These are phyloP conservation scores for Penicillium brasilianum DNA, from an alignment of 2,329 filamentous ascomycete genomes.

Conservation along the genomic window DNA sequence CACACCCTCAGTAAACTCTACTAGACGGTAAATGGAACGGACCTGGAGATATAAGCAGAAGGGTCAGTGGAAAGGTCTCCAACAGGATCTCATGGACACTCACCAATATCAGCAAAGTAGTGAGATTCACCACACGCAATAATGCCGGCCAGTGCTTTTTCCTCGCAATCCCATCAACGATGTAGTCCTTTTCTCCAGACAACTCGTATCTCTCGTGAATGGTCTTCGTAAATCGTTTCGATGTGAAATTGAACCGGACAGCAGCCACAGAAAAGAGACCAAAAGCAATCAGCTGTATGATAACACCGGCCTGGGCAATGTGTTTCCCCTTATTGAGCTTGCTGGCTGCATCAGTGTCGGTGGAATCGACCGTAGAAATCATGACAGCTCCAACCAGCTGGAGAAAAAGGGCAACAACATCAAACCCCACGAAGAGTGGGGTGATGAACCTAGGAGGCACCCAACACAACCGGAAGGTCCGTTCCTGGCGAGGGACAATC, in stretches of 20 bases:
- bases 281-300: conserved; percentile 53
- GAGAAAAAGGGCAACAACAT: conserved; percentile 47
- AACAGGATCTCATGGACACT: conserved; percentile 1
- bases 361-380: conserved; percentile 43
- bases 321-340: conserved; percentile 45
- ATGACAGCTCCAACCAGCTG: conserved; percentile 47
- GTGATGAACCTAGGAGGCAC: conserved; percentile 43
- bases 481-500: conserved; percentile 41
- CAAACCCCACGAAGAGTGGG: conserved; percentile 50
- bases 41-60: conserved; percentile 30
- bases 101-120: conserved; percentile 40
- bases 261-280: conserved; percentile 55
- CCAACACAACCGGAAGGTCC: conserved; percentile 45
- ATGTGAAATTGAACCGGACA: conserved; percentile 55
- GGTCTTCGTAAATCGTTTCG: conserved; percentile 41
- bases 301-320: conserved; percentile 49
- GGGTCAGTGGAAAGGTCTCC: background rate
- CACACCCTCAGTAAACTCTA: conserved; percentile 54
- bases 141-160: conserved; percentile 40
- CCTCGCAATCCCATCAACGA: conserved; percentile 29
- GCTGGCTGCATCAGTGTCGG: conserved; percentile 26
- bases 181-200: conserved; percentile 21
- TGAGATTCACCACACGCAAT: conserved; percentile 38
- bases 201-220: conserved; percentile 36
- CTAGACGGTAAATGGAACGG: conserved; percentile 53